Evolutionary conservation across 2,329 filamentous ascomycete genomes (phyloP).

Genomic region (Aspergillus glaucus): DNA sequence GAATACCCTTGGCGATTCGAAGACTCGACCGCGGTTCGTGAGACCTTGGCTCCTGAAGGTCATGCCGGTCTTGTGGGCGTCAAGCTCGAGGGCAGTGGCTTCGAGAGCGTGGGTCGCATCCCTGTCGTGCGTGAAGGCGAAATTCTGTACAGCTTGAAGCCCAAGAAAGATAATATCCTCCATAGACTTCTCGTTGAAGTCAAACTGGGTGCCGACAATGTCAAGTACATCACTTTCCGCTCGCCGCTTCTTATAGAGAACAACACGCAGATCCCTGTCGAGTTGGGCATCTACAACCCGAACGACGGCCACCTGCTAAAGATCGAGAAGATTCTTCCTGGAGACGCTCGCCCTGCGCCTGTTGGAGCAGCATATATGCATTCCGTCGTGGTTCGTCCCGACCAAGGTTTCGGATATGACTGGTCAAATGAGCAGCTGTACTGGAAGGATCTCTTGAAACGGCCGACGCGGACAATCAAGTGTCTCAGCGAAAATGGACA

Average conservation of each 20-base stretch:
- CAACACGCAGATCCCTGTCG: conserved; percentile 91
- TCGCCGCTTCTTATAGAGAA: conserved; percentile 92
- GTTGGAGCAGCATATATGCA: conserved; percentile 90
- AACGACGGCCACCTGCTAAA: conserved; percentile 86
- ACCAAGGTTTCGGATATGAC: conserved; percentile 91
- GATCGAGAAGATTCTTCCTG: conserved; percentile 94
- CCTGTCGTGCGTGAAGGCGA: conserved; percentile 93
- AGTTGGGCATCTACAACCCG: conserved; percentile 83
- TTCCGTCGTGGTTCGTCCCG: conserved; percentile 77
- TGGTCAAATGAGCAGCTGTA: conserved; percentile 88
- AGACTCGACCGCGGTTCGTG: conserved; percentile 91
- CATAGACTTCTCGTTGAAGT: conserved; percentile 92
- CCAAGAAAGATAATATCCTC: conserved; percentile 74
- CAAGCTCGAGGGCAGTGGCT: conserved; percentile 84
- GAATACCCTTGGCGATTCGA: conserved; percentile 96
- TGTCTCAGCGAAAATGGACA: conserved; percentile 83
- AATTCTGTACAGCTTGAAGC: conserved; percentile 78
- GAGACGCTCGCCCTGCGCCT: conserved; percentile 80
- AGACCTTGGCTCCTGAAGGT: conserved; percentile 79
- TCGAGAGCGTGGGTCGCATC: conserved; percentile 82
- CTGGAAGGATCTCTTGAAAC: conserved; percentile 85
- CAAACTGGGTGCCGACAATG: conserved; percentile 82
- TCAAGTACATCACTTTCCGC: conserved; percentile 94
- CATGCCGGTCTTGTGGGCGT: conserved; percentile 73
- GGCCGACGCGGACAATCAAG: conserved; percentile 77